These are phyloP conservation scores for Paspalum vaginatum DNA, from an alignment of 176 grass and related monocot species.

Conservation along the genomic window DNA sequence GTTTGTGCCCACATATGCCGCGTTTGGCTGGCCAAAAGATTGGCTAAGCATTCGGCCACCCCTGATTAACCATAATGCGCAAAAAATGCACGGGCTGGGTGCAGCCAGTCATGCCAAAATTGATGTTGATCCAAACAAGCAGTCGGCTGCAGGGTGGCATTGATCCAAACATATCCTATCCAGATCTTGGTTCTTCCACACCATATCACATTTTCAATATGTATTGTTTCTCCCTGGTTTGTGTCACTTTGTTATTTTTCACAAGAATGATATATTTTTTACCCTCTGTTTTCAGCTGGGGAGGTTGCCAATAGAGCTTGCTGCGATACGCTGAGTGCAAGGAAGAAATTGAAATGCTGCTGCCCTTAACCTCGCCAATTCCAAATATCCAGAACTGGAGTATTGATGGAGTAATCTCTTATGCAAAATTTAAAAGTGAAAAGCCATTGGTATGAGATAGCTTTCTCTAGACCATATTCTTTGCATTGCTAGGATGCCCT, in stretches of 20 bases:
- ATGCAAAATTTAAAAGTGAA: conserved; percentile 30
- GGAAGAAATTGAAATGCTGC: conserved; percentile 54
- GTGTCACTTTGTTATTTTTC: not conserved
- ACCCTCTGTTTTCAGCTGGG: conserved; percentile 25
- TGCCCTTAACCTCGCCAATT: conserved; percentile 47
- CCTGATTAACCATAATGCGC: not conserved
- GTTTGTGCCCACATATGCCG: not conserved
- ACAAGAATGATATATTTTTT: not conserved
- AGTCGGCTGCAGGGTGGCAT: not conserved
- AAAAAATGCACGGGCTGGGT: not conserved
- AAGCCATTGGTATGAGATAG: conserved; percentile 40
- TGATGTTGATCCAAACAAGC: not conserved
- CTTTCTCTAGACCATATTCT: not conserved
- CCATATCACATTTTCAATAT: not conserved
- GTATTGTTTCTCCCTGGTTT: not conserved
- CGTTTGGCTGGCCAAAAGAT: not conserved
- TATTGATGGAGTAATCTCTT: conserved; percentile 49
- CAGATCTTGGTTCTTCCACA: not conserved
- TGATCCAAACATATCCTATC: not conserved
- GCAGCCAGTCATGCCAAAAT: not conserved
- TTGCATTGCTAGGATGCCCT: not conserved
- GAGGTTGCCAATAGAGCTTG: conserved; percentile 36
- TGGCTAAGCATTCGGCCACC: not conserved
- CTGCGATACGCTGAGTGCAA: conserved; percentile 30
- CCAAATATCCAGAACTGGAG: conserved; percentile 40